These are phyloP conservation scores for Clavispora santaluciae DNA, from an alignment of 805 yeast species.

Conservation along the genomic window DNA sequence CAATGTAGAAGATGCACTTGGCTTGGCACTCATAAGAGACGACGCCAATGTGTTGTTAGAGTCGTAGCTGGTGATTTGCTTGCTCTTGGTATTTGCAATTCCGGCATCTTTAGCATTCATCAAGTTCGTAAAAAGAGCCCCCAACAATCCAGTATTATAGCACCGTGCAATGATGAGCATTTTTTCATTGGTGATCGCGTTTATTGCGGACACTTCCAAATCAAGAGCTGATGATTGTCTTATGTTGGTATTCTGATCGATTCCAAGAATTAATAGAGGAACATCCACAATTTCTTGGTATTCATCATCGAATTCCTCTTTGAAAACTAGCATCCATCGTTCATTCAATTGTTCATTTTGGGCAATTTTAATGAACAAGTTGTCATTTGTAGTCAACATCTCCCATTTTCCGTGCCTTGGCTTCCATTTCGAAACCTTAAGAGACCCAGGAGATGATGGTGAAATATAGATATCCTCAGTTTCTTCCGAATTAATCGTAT, in stretches of 20 bases:
- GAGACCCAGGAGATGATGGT: conserved; percentile 27
- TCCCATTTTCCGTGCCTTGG: conserved; percentile 41
- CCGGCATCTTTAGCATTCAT: conserved; percentile 12
- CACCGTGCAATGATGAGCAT: conserved; percentile 33
- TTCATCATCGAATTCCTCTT: conserved; percentile 32
- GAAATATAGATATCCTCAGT: conserved; percentile 36
- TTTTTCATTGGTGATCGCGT: conserved; percentile 28
- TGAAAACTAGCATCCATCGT: conserved; percentile 38
- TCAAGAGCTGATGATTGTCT: conserved; percentile 38
- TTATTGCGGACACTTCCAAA: conserved; percentile 28
- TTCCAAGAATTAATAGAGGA: conserved; percentile 33
- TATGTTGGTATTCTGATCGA: conserved; percentile 21
- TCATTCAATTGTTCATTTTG: conserved; percentile 29
- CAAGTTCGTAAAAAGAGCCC: conserved; percentile 22
- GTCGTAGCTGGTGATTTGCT: conserved; percentile 5
- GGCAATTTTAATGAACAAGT: conserved; percentile 34
- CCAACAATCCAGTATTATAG: conserved; percentile 21
- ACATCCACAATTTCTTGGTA: conserved; percentile 28
- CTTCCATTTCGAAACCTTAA: conserved; percentile 42
- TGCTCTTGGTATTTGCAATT: neutral
- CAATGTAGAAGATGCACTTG: conserved; percentile 17
- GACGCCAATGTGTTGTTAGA: conserved; percentile 30
- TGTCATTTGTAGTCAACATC: conserved; percentile 35
- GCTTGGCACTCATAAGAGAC: conserved; percentile 33
- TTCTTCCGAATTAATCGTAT: conserved; percentile 32